Evolutionary conservation across 1,284 basidiomycete species (phyloP).

Genomic region (Melampsora larici-populina): DNA sequence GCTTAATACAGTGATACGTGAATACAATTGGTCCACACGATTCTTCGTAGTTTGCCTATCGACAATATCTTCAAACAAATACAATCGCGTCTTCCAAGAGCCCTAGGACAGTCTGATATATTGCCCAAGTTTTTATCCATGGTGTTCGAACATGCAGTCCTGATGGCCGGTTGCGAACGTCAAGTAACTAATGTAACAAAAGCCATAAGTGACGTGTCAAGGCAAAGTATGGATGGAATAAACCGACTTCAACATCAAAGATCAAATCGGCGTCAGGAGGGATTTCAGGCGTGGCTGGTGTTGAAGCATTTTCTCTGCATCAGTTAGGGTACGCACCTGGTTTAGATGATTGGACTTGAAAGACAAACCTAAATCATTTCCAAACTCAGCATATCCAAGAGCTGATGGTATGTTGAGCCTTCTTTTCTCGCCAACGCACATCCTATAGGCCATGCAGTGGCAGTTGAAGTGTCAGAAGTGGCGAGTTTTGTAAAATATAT

Average conservation of each 20-base stretch:
- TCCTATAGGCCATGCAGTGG: background rate
- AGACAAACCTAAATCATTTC: constrained; percentile 4
- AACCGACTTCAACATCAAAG: constrained; percentile 26
- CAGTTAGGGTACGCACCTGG: background rate
- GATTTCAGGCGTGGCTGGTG: constrained; percentile 22
- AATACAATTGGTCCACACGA: too few relatives aligned
- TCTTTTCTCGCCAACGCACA: constrained; percentile 34
- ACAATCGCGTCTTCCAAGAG: background rate
- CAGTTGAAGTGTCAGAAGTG: background rate
- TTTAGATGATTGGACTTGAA: background rate
- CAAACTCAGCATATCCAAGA: constrained; percentile 25
- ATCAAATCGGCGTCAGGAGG: constrained; percentile 36
- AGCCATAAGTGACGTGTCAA: background rate
- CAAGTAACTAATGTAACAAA: background rate
- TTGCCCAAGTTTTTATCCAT: background rate
- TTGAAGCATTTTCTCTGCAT: background rate
- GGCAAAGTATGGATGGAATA: background rate
- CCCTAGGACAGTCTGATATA: background rate
- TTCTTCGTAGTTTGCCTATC: too few relatives aligned
- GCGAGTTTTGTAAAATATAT: background rate
- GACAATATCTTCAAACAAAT: background rate
- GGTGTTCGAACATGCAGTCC: background rate
- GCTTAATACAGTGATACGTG: too few relatives aligned
- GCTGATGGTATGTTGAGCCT: constrained; percentile 18
- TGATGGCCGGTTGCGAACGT: background rate